Evolutionary conservation across 805 yeast species (phyloP).

Genomic region (fission yeast (Schizosaccharomyces pombe)): ASM294v3 CU329670.1:1010501-1011000

Average conservation of each 20-base stretch:
- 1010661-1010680: neutral
- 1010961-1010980: conserved; percentile 53
- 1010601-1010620: too few relatives aligned
- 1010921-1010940: conserved; percentile 42
- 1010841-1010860: conserved; percentile 61
- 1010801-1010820: conserved; percentile 41
- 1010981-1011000: conserved; percentile 41
- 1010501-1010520: too few relatives aligned
- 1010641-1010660: neutral
- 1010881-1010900: conserved; percentile 39
- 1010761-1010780: conserved; percentile 64
- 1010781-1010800: conserved; percentile 28
- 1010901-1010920: conserved; percentile 33
- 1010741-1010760: conserved; percentile 50
- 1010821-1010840: conserved; percentile 34
- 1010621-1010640: too few relatives aligned
- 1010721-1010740: conserved; percentile 38
- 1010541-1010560: too few relatives aligned
- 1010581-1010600: too few relatives aligned
- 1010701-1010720: conserved; percentile 54
- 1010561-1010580: too few relatives aligned
- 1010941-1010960: conserved; percentile 68
- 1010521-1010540: too few relatives aligned
- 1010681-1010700: conserved; percentile 18
- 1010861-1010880: conserved; percentile 60